Base-by-base conservation (phyloP, 2,329 filamentous ascomycete species). In the Colletotrichum eremochloae region DNA sequence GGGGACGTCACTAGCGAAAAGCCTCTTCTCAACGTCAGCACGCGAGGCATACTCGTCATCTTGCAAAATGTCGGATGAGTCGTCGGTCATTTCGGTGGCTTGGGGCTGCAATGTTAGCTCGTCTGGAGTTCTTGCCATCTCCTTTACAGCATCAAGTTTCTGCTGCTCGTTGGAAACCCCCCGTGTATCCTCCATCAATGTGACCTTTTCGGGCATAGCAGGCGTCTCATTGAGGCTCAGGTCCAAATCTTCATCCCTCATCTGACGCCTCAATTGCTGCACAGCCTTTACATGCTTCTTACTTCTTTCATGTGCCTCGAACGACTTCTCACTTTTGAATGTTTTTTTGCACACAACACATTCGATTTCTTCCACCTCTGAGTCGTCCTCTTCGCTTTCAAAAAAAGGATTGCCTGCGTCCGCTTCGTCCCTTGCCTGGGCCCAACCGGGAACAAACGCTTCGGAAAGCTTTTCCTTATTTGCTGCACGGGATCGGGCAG, bases 201-300 rank as follows among this genome's bases (percentile, higher is more conserved):
- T 42, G 9, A 18, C 50, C 15, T 58, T 58, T 12, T 61, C 46
- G 4, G 52, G 52, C 9, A 36, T 48, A 8, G 48, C n/a, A 29
- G 62, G 15, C 14, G 29, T 55, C 33, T 53, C 36, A n/a, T 74
- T 74, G 1, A 76, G 74, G 63, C 83, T 80, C 5, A 92, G 78
- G 61, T 90, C 86, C 58, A 86, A 85, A 77, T 95, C 92, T 77
- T 99, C 93, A 76, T 92, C 91, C 76, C 88, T 89, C 95, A 99
- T 97, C 80, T 96, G 92, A 77, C 90, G 88, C 77, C 90, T 91
- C 50, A 99, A 82, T 73, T 95, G 89, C 75, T 95, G 92, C 8
- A 98, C 88, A 2, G 94, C 92, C 80, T 97, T 98, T 73, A 92
- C 82, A 78, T 99, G 96, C 82, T 98, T 99, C 81, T 97, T 99